Evolutionary conservation across 2,329 filamentous ascomycete genomes (phyloP).

Genomic region (Sporothrix pseudoabietina): DNA sequence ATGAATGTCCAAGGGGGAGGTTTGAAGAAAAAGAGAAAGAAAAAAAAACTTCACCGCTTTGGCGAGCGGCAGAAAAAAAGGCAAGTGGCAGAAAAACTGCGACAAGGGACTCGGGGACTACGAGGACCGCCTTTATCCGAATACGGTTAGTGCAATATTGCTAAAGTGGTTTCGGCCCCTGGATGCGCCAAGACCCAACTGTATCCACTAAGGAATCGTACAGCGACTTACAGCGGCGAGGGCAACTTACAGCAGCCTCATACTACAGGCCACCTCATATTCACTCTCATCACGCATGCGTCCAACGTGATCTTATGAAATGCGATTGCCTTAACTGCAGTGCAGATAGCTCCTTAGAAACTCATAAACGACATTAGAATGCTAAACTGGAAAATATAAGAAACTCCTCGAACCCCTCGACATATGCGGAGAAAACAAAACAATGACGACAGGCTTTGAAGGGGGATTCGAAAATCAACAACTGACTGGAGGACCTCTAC

Average conservation of each 20-base stretch:
- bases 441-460: neutral
- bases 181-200: neutral
- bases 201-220: neutral
- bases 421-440: neutral
- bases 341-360: neutral
- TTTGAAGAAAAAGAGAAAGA: neutral
- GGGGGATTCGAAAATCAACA: neutral
- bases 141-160: neutral
- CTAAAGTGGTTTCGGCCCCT: constrained; percentile 2
- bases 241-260: neutral
- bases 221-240: neutral
- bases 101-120: neutral
- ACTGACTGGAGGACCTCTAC: neutral
- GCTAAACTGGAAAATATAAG: neutral
- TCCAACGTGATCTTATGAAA: neutral
- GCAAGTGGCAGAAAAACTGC: neutral
- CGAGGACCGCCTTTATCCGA: neutral
- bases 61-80: constrained; percentile 10
- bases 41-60: constrained; percentile 27
- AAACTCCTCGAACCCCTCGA: constrained; percentile 9
- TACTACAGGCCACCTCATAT: too few relatives aligned
- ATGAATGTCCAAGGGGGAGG: neutral
- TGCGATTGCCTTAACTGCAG: neutral
- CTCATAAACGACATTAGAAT: neutral
- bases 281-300: neutral